Percentiles rank a stretch among this genome's conserved stretches.
phyloP scores from a whole-genome alignment of 2,329 filamentous ascomycete species.

The Apiospora arundinis region DNA sequence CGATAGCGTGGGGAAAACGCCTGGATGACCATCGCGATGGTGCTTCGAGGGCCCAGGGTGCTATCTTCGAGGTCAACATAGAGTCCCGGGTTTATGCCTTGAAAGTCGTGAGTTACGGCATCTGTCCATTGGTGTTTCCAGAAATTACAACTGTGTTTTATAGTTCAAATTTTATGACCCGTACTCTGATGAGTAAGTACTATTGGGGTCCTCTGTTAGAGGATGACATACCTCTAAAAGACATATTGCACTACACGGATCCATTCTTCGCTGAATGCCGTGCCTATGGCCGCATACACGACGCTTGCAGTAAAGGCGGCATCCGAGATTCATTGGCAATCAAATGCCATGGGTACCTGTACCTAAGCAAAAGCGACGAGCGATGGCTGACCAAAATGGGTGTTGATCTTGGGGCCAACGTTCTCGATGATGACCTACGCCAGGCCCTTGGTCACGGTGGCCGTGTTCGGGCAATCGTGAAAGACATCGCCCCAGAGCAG shows the following conservation, averaged over 20 bases:
- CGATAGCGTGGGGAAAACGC: too few species aligned
- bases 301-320: not conserved
- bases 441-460: not conserved
- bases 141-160: not conserved
- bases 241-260: not conserved
- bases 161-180: slow-evolving; percentile 1
- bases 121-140: too few species aligned
- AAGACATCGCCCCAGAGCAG: not conserved
- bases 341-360: not conserved
- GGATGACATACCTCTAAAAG: not conserved
- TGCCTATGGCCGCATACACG: not conserved
- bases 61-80: not conserved
- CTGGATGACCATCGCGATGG: not conserved
- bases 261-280: slow-evolving; percentile 6
- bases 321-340: not conserved
- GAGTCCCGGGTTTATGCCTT: not conserved
- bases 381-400: not conserved
- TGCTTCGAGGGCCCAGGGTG: not conserved
- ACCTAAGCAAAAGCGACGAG: not conserved
- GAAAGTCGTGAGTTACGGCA: not conserved
- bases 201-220: not conserved
- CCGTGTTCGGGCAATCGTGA: slow-evolving; percentile 8
- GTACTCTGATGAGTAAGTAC: too few species aligned
- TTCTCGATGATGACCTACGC: not conserved
- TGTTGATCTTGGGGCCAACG: not conserved